These are phyloP conservation scores for Graphiopsis chlorocephala DNA, from an alignment of 2,329 filamentous ascomycete genomes.

Conservation along the genomic window DNA sequence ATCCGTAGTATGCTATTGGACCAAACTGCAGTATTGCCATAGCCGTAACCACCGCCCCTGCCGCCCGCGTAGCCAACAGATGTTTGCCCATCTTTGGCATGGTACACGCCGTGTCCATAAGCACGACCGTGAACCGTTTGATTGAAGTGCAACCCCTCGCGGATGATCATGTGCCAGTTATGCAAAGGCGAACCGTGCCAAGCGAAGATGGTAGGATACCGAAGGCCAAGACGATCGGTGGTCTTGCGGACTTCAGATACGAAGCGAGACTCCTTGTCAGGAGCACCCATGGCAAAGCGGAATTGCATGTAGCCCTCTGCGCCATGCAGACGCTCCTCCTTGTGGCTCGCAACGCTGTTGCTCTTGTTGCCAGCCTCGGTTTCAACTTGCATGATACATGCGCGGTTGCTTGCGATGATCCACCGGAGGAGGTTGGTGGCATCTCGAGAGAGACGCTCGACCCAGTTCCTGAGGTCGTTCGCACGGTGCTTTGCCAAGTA, in stretches of 20 bases:
- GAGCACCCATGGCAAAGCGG: conserved; percentile 80
- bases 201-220: conserved; percentile 71
- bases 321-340: conserved; percentile 54
- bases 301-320: conserved; percentile 75
- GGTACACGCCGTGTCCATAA: conserved; percentile 78
- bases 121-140: conserved; percentile 62
- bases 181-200: conserved; percentile 76
- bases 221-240: conserved; percentile 38
- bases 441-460: conserved; percentile 60
- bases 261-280: conserved; percentile 80
- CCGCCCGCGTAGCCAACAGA: conserved; percentile 53
- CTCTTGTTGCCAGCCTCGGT: conserved; percentile 26
- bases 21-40: conserved; percentile 49
- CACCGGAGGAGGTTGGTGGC: conserved; percentile 71
- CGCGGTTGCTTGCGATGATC: conserved; percentile 87
- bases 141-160: conserved; percentile 74
- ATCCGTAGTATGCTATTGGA: conserved; percentile 64
- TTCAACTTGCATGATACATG: conserved; percentile 77
- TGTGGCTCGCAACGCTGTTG: conserved; percentile 3
- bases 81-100: conserved; percentile 58
- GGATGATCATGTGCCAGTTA: conserved; percentile 91
- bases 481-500: conserved; percentile 43
- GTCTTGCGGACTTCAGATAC: conserved; percentile 57
- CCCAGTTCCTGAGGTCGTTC: conserved; percentile 51
- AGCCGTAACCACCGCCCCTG: conserved; percentile 5